Evolutionary conservation across 257 asterid species (phyloP), one percentile per base, ranked within the genome.

Genomic region (Solanum medicagineum): DNA sequence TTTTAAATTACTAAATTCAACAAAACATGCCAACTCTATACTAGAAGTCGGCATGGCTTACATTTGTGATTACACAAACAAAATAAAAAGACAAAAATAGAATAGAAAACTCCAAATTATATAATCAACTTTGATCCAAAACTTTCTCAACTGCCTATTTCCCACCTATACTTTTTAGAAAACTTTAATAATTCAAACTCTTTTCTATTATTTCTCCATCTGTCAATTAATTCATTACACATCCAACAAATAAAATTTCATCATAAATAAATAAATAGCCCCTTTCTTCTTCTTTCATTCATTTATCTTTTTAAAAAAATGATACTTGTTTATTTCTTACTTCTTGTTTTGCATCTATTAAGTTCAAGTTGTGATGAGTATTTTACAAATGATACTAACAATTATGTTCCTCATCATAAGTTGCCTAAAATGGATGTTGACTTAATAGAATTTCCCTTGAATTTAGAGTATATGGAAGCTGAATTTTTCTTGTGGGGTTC

Each of bases 401-500:
- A 26, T 24, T 9, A 4, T 62, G 49, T 19, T 13, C 32, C 22
- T n/a, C 22, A 16, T 42, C 22, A 12, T 42, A 12, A 26, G 1
- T 0, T 93, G 44, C 90, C 97, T 1, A 53, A 84, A 74, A 73
- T 91, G 2, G 97, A 95, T 80, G 59, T 90, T 4, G 88, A 92
- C 87, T 92, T 91, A 0, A 9, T 95, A 84, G 99, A 95, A 65
- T 94, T 95, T 53, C 95, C 97, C 0, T 53, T 95, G 54, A 95
- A 95, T 88, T 86, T 95, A 71, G 98, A 95, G 93, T 94, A 87
- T 66, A 84, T 94, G 88, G 98, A 95, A 86, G 94, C 99, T 0
- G 98, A 95, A 86, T 95, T 94, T 89, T 94, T 95, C 93, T 82
- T 92, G 3, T 93, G 90, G 88, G 93, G 92, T 29, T 91, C 97